Base-by-base conservation (phyloP, 345 rosid genomes). In the Pugionium dolabratum region DNA sequence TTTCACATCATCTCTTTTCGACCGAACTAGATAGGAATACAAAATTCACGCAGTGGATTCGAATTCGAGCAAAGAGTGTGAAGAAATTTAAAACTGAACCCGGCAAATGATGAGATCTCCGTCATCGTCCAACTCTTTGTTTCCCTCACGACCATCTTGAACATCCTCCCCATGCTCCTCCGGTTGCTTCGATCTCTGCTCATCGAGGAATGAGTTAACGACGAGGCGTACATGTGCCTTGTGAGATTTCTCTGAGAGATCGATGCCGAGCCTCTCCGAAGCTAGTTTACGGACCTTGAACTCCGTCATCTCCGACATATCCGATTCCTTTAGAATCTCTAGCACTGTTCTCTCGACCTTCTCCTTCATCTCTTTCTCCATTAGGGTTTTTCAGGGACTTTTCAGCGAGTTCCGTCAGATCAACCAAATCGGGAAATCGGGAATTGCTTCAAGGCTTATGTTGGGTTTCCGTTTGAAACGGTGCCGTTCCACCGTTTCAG, bases 101-200 rank as follows among this genome's bases (percentile, higher is more conserved):
- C 79, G 73, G 71, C 97, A 88, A 79, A 93, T 69, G 67, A 93
- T 78, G 67, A 83, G 90, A 74, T 93, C 85, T 1, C 97, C 97
- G 2, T 81, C 89, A 45, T 93, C 96, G 47, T 86, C 90, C 2
- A 72, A 82, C 85, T 89, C 88, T 53, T 77, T 71, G 34, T 27
- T 49, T 42, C 75, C 76, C 9, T 76, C 37, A 49, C 65, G 25
- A 18, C 29, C 52, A 44, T 40, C 77, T 3, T 70, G 45, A 9
- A 5, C 70, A 6, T 67, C 76, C 29, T 67, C 60, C 2, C 62
- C 57, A 33, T 26, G 33, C 9, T 49, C 36, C 32, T 70, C 53
- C 4, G 59, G 50, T 43, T 74, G 46, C 11, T 77, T 87, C 9
- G 64, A 63, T 27, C 73, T 76, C 41, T 78, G 74, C 65, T 86